These are phyloP conservation scores for Spiraea crenata DNA, from an alignment of 331 rosid genomes.

Conservation along the genomic window DNA sequence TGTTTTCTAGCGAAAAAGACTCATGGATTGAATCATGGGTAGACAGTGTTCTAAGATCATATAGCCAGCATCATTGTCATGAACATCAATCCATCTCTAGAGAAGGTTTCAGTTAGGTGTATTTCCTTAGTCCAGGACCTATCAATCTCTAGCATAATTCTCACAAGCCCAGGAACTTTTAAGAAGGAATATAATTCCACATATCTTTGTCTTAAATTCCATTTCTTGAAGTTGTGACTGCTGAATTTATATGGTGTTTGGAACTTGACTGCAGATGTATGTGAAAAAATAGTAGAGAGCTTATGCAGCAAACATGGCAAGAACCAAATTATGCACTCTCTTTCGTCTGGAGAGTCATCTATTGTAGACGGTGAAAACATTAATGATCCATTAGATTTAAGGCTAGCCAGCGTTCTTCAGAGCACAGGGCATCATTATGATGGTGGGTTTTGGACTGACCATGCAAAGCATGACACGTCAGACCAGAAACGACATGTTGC, in stretches of 20 bases:
- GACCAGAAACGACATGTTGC: constrained; percentile 81
- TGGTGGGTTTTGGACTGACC: constrained; percentile 90
- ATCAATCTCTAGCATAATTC: background rate
- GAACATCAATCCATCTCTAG: background rate
- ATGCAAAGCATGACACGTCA: constrained; percentile 54
- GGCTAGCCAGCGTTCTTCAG: constrained; percentile 92
- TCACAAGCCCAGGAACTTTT: background rate
- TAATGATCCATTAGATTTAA: constrained; percentile 74
- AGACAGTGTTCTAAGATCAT: background rate
- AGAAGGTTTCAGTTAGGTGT: background rate
- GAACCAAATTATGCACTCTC: constrained; percentile 55
- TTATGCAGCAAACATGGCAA: constrained; percentile 73
- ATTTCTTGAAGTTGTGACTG: background rate
- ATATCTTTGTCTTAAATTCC: background rate
- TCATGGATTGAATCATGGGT: background rate
- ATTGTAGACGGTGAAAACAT: constrained; percentile 60
- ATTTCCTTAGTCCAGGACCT: background rate
- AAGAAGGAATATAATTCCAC: background rate
- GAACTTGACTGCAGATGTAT: constrained; percentile 57
- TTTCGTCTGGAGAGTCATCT: constrained; percentile 62
- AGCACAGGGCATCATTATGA: constrained; percentile 89
- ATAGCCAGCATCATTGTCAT: background rate
- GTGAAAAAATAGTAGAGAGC: constrained; percentile 88
- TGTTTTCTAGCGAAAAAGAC: background rate
- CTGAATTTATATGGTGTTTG: constrained; percentile 26